Conservation (phyloP, 441 rosid species). For the Kokia cookei region DNA sequence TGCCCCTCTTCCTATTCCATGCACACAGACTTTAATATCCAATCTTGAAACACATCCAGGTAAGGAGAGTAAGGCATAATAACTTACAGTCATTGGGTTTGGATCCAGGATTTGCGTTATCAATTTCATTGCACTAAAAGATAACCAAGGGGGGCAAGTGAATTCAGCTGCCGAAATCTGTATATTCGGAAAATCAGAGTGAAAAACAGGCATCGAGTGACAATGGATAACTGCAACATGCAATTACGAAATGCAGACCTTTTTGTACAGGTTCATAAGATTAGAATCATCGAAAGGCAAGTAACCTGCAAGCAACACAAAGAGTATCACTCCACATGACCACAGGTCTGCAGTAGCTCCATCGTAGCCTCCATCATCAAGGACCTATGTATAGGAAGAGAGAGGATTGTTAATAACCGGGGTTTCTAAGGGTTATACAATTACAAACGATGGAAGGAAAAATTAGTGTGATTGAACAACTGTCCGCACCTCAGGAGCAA, state of each 20-base stretch:
- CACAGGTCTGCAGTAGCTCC: conserved; percentile 96
- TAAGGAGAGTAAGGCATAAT: not conserved
- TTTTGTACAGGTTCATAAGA: conserved; percentile 86
- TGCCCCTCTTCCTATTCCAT: not conserved
- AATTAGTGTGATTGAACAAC: conserved; percentile 8
- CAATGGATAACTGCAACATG: conserved; percentile 3
- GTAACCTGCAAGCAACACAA: conserved; percentile 96
- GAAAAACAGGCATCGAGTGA: conserved; percentile 12
- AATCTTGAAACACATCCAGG: not conserved
- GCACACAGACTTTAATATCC: not conserved
- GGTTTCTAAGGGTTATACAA: not conserved
- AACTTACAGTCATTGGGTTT: conserved; percentile 82
- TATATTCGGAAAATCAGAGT: conserved; percentile 9
- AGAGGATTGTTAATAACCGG: not conserved
- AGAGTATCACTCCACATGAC: conserved; percentile 98
- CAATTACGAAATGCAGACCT: conserved; percentile 54
- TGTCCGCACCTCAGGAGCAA: conserved; percentile 78
- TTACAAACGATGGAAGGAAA: not conserved
- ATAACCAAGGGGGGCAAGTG: conserved; percentile 89
- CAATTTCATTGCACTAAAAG: conserved; percentile 70
- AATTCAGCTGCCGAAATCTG: conserved; percentile 90
- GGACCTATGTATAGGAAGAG: conserved; percentile 54
- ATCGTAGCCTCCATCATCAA: conserved; percentile 91
- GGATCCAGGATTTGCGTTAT: conserved; percentile 86
- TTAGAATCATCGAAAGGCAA: conserved; percentile 97